Evolutionary conservation across 2,329 filamentous ascomycete genomes (phyloP), one percentile per base, ranked within the genome.

Genomic region (Coleophoma eucalyptorum): DNA sequence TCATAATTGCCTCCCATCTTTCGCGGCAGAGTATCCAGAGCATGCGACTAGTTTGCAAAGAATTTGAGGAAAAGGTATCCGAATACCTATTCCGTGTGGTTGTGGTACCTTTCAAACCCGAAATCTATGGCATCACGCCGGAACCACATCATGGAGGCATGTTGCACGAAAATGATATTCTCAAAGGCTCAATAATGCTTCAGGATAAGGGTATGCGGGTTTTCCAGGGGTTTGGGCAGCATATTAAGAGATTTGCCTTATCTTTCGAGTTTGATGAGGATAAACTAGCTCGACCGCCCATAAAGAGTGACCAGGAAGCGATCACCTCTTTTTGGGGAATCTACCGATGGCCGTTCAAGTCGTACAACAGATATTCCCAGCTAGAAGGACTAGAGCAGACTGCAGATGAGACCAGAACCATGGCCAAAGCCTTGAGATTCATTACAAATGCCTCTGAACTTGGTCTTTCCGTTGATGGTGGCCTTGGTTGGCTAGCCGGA

Each of bases 381-480:
- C 71, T 87, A 8, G 80, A 81, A 53, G 75, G 74, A 8, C 72
- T 87, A 3, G 84, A 87, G 61, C 71, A 77, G 47, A 78, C 80
- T 10, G 83, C 84, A 4, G 84, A 89, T 57, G 81, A 86, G 59
- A 81, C 77, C 0, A 71, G 74, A 10, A 75, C 75, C 31, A 83
- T 87, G 80, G 80, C 76, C 54, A 71, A 74, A 33, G 83, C 84
- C 3, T 76, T 90, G 50, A 71, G 72, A 11, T 78, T 76, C 48
- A 72, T 88, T 2, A 68, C 63, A 2, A 72, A 74, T 8, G 77
- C 85, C 3, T 73, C 71, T 34, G 83, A 87, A 53, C 73, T 90
- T n/a, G 86, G 80, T 0, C 67, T 90, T 3, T 87, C 81, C 16
- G 75, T 87, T 38, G 82, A 87, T 60, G 83, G 78, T 50, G 84